Percentiles rank a stretch among this genome's conserved stretches.
These are phyloP conservation scores for Pythium scleroteichum DNA, from an alignment of 352 stramenopile genomes.

Conservation along the genomic window DNA sequence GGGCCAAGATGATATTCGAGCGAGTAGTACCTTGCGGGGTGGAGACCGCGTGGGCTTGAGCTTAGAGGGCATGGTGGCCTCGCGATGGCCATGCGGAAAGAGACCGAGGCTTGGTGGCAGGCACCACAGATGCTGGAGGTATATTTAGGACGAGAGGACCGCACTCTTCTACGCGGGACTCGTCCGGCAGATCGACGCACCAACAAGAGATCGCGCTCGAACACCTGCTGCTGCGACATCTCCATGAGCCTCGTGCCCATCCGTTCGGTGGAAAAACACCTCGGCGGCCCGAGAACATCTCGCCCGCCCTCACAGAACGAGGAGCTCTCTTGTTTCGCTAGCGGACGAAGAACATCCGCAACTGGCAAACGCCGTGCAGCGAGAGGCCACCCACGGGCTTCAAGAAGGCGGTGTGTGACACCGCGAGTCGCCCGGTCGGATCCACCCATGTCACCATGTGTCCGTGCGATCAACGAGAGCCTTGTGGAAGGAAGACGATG, in stretches of 20 bases:
- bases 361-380: not conserved
- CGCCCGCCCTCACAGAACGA: too few relatives aligned
- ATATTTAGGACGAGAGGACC: not conserved
- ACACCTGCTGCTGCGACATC: not conserved
- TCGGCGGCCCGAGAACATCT: not conserved
- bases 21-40: constrained; percentile 21
- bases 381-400: not conserved
- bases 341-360: too few relatives aligned
- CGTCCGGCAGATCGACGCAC: not conserved
- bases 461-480: too few relatives aligned
- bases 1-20: too few relatives aligned
- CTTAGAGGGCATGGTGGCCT: constrained; percentile 12
- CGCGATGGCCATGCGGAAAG: not conserved
- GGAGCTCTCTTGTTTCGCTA: too few relatives aligned
- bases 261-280: not conserved
- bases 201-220: not conserved
- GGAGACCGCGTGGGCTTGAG: constrained; percentile 20
- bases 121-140: not conserved
- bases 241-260: not conserved
- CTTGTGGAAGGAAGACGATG: not conserved
- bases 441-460: too few relatives aligned
- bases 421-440: not conserved
- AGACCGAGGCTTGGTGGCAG: not conserved
- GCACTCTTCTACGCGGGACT: not conserved
- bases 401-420: not conserved